These are phyloP conservation scores for Mrakia frigida DNA, from an alignment of 768 basidiomycete genomes.

Conservation along the genomic window DNA sequence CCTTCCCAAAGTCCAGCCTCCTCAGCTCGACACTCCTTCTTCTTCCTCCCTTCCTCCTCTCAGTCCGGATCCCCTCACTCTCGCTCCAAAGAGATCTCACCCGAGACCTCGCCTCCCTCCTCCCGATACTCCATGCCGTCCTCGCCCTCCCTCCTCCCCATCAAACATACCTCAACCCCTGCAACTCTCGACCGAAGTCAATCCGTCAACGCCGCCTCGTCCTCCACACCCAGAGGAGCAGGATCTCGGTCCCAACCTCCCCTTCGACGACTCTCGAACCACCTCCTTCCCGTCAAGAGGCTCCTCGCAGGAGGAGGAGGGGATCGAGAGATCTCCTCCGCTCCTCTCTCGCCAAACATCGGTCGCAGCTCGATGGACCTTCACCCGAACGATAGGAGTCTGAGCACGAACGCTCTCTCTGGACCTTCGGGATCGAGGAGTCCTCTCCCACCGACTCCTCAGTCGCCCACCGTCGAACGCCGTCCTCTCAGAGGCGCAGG, in stretches of 20 bases:
- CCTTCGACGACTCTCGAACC: conserved; percentile 16
- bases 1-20: background rate
- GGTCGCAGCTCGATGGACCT: conserved; percentile 2
- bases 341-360: background rate
- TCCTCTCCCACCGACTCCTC: conserved; percentile 6
- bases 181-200: background rate
- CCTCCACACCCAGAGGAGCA: background rate
- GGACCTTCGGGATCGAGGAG: background rate
- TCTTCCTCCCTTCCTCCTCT: conserved; percentile 3
- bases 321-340: background rate
- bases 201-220: conserved; percentile 5
- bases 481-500: background rate
- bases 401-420: background rate
- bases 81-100: conserved; percentile 5
- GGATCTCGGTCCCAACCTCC: background rate
- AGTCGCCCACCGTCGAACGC: background rate
- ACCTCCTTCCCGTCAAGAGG: background rate
- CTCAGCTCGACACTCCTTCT: conserved; percentile 5
- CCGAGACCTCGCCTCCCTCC: background rate
- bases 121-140: background rate
- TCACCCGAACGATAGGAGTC: background rate
- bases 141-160: background rate
- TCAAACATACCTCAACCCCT: background rate
- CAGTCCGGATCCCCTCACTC: conserved; percentile 12
- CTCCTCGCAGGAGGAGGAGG: background rate